Evolutionary conservation across 768 basidiomycete species (phyloP), one percentile per base, ranked within the genome.

Genomic region (Mrakia blollopis): DNA sequence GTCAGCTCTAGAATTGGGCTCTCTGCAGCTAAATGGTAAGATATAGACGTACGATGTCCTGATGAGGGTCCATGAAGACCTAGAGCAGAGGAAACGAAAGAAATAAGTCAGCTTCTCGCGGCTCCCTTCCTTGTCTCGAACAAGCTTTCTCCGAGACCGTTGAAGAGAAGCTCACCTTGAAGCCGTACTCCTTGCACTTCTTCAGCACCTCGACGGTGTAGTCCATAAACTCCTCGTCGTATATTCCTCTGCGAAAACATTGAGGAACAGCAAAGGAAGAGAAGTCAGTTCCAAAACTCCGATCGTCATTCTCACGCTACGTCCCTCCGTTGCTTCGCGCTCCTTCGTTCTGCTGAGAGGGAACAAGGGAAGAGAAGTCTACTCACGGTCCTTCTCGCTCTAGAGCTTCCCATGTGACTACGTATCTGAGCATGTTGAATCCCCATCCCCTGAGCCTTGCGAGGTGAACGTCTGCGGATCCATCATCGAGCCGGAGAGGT

Each of bases 351-450:
- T 25, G 54, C n/a, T 41, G 8, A 4, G 14, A 28, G 2, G 23
- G 18, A 50, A 25, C 30, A 44, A 1, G 67, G 8, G 6, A n/a
- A 69, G 65, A 28, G 37, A 35, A 5, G 28, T 25, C 0, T 32
- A 91, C 95, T 89, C 83, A 97, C 94, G 97, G 97, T 83, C 94
- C 96, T 76, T 87, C 89, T 82, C 93, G 94, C 83, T 98, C 97
- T 23, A 99, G 84, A 0, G 92, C 87, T 82, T 99, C 97, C 97
- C 97, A 99, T 0, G 92, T 90, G n/a, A 98, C 87, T 13, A 92
- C 87, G 84, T 85, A 93, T 60, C 90, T 86, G 25, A 98, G 84
- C 81, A 91, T 86, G 81, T 93, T 97, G 85, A 94, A 98, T 0
- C 97, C 97, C 96, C 95, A 99, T 0, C 91, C 91, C 78, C 87